These are phyloP conservation scores for Blastobotrys serpentis DNA, from an alignment of 1,139 yeast species.

Conservation along the genomic window DNA sequence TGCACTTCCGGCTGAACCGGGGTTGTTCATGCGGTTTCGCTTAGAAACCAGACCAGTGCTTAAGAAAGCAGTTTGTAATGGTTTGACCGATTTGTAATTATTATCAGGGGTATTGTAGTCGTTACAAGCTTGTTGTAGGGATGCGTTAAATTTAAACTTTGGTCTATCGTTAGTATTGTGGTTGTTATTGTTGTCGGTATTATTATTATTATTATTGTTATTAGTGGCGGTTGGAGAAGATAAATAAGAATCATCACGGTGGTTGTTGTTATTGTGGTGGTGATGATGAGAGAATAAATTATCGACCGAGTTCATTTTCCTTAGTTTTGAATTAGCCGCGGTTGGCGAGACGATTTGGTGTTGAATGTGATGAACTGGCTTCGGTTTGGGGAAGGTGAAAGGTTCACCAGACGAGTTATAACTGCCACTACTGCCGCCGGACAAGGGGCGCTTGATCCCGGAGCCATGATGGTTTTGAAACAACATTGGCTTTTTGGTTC, in stretches of 20 bases:
- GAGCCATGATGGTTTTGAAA: too few species aligned
- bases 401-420: slow-evolving; percentile 11
- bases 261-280: background rate
- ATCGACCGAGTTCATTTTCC: slow-evolving; percentile 20
- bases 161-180: slow-evolving; percentile 15
- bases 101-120: slow-evolving; percentile 46
- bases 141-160: slow-evolving; percentile 27
- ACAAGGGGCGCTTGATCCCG: slow-evolving; percentile 15
- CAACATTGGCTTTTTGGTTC: slow-evolving; percentile 12
- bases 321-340: slow-evolving; percentile 14
- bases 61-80: slow-evolving; percentile 80
- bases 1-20: slow-evolving; percentile 1
- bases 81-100: slow-evolving; percentile 71
- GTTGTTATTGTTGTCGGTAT: too few species aligned
- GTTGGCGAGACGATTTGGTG: background rate
- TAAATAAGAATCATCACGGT: background rate
- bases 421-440: background rate
- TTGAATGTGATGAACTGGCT: slow-evolving; percentile 13
- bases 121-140: slow-evolving; percentile 26
- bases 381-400: slow-evolving; percentile 14
- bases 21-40: slow-evolving; percentile 46
- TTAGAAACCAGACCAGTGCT: slow-evolving; percentile 75
- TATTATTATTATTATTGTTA: slow-evolving; percentile 14
- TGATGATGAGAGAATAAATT: slow-evolving; percentile 14
- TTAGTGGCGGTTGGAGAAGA: slow-evolving; percentile 18